phyloP scores from a whole-genome alignment of 208 protist genomes.

The Herpetomonas tarakana region DNA sequence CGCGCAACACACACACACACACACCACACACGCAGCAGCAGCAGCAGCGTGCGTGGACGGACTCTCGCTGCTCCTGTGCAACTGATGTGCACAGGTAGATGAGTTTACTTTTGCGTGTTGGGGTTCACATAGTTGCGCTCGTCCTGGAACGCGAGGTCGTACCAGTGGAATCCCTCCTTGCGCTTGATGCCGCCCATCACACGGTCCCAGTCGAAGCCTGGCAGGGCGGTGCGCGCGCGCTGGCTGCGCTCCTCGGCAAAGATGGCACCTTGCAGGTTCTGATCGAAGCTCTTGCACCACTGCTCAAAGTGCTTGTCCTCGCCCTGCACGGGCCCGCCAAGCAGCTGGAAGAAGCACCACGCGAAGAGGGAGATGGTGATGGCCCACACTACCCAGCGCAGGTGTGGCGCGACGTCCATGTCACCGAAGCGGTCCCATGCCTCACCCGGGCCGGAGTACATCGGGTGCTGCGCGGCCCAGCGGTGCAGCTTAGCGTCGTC shows the following conservation, averaged over 20 bases:
- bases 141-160: conserved; percentile 38
- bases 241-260: conserved; percentile 83
- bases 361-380: conserved; percentile 29
- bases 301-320: conserved; percentile 65
- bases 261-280: conserved; percentile 61
- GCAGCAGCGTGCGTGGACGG: no score
- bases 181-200: conserved; percentile 51
- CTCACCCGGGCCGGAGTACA: conserved; percentile 77
- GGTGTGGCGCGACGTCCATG: conserved; percentile 79
- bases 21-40: no score
- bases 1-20: no score
- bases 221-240: conserved; percentile 47
- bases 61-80: no score
- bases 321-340: conserved; percentile 32
- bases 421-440: conserved; percentile 81
- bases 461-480: conserved; percentile 79
- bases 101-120: no score
- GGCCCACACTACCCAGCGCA: conserved; percentile 35
- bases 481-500: conserved; percentile 89
- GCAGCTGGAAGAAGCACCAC: conserved; percentile 51
- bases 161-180: conserved; percentile 49
- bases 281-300: conserved; percentile 63
- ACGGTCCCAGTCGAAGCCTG: conserved; percentile 75
- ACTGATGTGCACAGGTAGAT: no score
- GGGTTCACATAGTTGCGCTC: conserved; percentile 22